Conservation (phyloP, 2,329 filamentous ascomycete genomes). For the Bipolaris cookei region DNA sequence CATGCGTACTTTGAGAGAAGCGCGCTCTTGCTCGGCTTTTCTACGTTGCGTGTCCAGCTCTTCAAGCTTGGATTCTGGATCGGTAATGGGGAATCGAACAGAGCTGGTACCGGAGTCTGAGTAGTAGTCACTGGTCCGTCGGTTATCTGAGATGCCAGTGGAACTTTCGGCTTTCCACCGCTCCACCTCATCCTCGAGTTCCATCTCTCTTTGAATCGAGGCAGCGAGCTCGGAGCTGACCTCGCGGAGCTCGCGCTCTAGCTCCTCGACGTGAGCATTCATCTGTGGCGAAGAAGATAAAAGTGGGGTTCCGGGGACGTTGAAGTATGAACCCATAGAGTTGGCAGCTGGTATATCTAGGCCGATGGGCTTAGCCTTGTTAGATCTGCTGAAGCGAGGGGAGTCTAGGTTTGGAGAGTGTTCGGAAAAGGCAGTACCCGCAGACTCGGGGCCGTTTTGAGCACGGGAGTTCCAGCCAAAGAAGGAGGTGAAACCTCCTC, state of each 20-base stretch:
- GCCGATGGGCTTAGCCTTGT: conserved; percentile 52
- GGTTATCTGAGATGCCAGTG: conserved; percentile 65
- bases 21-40: conserved; percentile 88
- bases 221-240: conserved; percentile 91
- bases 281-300: conserved; percentile 52
- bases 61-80: conserved; percentile 62
- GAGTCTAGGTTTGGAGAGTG: conserved; percentile 65
- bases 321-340: conserved; percentile 54
- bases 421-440: conserved; percentile 68
- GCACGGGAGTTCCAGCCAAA: conserved; percentile 69
- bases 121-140: conserved; percentile 95
- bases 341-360: conserved; percentile 62
- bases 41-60: conserved; percentile 85
- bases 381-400: conserved; percentile 50
- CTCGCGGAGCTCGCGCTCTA: conserved; percentile 92
- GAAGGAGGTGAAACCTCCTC: conserved; percentile 66
- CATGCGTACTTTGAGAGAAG: conserved; percentile 81
- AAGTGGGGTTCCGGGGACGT: conserved; percentile 55
- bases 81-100: conserved; percentile 73
- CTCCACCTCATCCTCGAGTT: conserved; percentile 92
- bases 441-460: conserved; percentile 61
- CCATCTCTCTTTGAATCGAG: conserved; percentile 94
- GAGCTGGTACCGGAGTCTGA: conserved; percentile 94
- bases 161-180: conserved; percentile 77
- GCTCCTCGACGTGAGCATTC: conserved; percentile 74